Conservation (phyloP, 2,329 filamentous ascomycete genomes). For the Colletotrichum paranaense region DNA sequence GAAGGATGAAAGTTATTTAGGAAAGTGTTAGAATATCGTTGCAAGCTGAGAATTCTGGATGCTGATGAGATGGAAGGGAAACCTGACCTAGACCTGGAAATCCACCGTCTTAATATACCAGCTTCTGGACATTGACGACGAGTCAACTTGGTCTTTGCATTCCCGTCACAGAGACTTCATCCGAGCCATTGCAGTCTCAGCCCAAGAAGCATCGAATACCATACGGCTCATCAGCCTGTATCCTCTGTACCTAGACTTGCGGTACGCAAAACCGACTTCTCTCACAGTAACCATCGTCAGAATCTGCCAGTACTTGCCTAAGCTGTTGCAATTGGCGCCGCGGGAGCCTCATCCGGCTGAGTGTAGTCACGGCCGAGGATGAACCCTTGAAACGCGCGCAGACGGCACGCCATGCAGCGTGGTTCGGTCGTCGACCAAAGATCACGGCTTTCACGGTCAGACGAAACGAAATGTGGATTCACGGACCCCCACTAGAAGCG, state of each 20-base stretch:
- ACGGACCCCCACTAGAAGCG: conserved; percentile 18
- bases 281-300: not conserved
- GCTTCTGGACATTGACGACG: not conserved
- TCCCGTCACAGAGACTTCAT: conserved; percentile 6
- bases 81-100: not conserved
- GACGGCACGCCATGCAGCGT: conserved; percentile 9
- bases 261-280: conserved; percentile 13
- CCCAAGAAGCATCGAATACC: not conserved
- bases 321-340: not conserved
- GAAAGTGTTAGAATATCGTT: not conserved
- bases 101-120: conserved; percentile 19
- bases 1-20: not conserved
- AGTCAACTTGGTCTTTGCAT: not conserved
- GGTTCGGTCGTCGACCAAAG: conserved; percentile 6
- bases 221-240: conserved; percentile 4
- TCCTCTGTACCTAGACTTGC: not conserved
- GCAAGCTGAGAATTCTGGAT: not conserved
- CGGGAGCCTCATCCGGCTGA: not conserved
- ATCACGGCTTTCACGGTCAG: conserved; percentile 11
- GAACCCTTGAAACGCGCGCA: conserved; percentile 32
- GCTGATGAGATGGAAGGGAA: conserved; percentile 14
- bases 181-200: conserved; percentile 4
- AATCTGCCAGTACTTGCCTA: not conserved
- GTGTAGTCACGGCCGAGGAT: not conserved
- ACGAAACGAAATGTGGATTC: conserved; percentile 28